Percentiles rank a stretch among this genome's conserved stretches.
Evolutionary conservation across 352 stramenopile species (phyloP).

Genomic region (Phytophthora idaei): DNA sequence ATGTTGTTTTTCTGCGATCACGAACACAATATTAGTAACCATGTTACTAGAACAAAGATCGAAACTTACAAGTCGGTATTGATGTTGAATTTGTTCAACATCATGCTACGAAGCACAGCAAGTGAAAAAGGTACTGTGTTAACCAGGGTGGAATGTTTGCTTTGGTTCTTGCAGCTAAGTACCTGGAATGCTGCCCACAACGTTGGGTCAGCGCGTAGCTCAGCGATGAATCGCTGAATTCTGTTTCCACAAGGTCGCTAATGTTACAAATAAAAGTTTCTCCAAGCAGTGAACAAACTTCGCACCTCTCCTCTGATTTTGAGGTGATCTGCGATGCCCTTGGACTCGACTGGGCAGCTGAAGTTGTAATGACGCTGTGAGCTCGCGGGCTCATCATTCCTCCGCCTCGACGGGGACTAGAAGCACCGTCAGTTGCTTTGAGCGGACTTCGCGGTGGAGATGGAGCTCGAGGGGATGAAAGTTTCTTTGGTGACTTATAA

Average conservation of each 20-base stretch:
- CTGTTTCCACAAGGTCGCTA: slow-evolving; percentile 27
- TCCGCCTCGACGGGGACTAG: slow-evolving; percentile 18
- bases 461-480: slow-evolving; percentile 25
- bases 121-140: not conserved
- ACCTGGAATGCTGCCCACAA: slow-evolving; percentile 66
- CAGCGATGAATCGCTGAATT: slow-evolving; percentile 57
- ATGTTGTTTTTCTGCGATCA: slow-evolving; percentile 41
- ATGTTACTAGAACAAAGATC: not conserved
- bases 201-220: slow-evolving; percentile 61
- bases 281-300: not conserved
- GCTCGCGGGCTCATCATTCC: slow-evolving; percentile 16
- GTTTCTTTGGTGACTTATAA: slow-evolving; percentile 14
- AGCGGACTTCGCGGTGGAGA: slow-evolving; percentile 19
- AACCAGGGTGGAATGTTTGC: not conserved
- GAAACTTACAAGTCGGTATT: slow-evolving; percentile 49
- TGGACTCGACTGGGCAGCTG: slow-evolving; percentile 11
- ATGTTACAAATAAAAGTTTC: slow-evolving; percentile 2
- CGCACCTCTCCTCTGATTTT: slow-evolving; percentile 32
- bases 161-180: not conserved
- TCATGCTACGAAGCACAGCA: slow-evolving; percentile 34
- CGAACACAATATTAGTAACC: not conserved
- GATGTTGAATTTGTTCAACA: slow-evolving; percentile 44
- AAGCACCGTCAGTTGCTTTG: slow-evolving; percentile 8
- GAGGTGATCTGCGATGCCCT: slow-evolving; percentile 12
- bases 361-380: slow-evolving; percentile 2